A percentile compares a stretch with the other conserved stretches of the same genome.
Conservation (phyloP, 768 basidiomycete genomes). For the Fomitopsis serialis region DNA sequence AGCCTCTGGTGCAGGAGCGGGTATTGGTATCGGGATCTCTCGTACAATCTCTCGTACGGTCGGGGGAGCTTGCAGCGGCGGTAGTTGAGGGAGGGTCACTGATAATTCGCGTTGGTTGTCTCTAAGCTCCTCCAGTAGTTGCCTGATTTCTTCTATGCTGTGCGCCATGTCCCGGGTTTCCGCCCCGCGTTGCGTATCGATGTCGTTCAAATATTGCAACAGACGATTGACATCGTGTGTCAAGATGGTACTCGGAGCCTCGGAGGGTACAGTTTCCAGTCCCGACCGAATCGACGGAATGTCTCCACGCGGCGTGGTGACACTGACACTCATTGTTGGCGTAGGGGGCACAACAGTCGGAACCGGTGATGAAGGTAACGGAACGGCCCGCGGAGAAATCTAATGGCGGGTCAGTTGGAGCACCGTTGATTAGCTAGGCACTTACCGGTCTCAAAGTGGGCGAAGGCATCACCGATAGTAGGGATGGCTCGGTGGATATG, state of each 20-base stretch:
- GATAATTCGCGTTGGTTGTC: conserved; percentile 7
- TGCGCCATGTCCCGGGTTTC: conserved; percentile 62
- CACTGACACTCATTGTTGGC: conserved; percentile 40
- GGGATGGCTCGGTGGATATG: conserved; percentile 51
- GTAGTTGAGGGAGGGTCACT: neutral
- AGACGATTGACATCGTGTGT: conserved; percentile 49
- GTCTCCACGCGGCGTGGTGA: conserved; percentile 43
- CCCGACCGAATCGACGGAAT: conserved; percentile 43
- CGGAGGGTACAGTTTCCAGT: conserved; percentile 38
- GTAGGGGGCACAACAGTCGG: conserved; percentile 31
- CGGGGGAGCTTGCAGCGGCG: neutral
- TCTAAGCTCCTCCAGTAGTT: conserved; percentile 53
- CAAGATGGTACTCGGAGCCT: conserved; percentile 36
- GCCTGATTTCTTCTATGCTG: conserved; percentile 64
- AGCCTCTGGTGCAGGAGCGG: conserved; percentile 10
- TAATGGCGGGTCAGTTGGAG: conserved; percentile 9
- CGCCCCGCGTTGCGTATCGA: conserved; percentile 56
- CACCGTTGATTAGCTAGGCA: conserved; percentile 2
- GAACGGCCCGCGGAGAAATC: conserved; percentile 26
- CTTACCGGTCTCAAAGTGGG: conserved; percentile 24
- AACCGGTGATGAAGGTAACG: conserved; percentile 29
- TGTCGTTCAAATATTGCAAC: conserved; percentile 52
- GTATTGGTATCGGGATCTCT: conserved; percentile 1
- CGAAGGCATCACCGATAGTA: conserved; percentile 34
- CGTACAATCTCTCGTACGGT: neutral